These are phyloP conservation scores for Cystofilobasidium capitatum DNA, from an alignment of 768 basidiomycete species.

Conservation along the genomic window DNA sequence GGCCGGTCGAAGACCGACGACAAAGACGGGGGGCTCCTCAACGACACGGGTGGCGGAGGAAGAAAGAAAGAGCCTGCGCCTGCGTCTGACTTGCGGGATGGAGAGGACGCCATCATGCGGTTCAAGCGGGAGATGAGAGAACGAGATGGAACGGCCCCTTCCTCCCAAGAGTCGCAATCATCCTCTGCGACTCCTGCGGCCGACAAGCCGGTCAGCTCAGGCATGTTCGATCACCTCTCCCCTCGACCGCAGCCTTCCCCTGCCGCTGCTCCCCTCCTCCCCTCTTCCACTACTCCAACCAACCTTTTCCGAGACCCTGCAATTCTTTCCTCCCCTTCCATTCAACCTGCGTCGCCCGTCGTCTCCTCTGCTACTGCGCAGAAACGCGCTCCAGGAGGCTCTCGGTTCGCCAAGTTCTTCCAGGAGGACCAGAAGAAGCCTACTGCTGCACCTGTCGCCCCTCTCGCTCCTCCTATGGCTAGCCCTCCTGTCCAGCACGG, in stretches of 20 bases:
- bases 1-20: not conserved
- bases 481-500: not conserved
- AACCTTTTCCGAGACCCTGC: conserved; percentile 2
- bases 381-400: conserved; percentile 7
- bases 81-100: not conserved
- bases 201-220: not conserved
- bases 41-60: not conserved
- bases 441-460: not conserved
- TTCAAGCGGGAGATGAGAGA: conserved; percentile 27
- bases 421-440: conserved; percentile 7
- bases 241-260: not conserved
- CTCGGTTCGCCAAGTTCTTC: conserved; percentile 22
- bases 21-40: not conserved
- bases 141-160: not conserved
- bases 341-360: not conserved
- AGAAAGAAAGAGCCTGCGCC: not conserved
- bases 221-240: conserved; percentile 2
- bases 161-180: not conserved
- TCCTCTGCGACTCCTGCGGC: not conserved
- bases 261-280: not conserved
- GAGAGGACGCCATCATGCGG: conserved; percentile 22
- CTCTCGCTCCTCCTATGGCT: not conserved
- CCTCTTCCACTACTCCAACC: not conserved
- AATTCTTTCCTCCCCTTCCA: not conserved
- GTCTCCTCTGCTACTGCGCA: not conserved